A percentile compares a stretch with the other conserved stretches of the same genome.
Evolutionary conservation across 257 asterid species (phyloP).

Genomic region (Rehmannia glutinosa): DNA sequence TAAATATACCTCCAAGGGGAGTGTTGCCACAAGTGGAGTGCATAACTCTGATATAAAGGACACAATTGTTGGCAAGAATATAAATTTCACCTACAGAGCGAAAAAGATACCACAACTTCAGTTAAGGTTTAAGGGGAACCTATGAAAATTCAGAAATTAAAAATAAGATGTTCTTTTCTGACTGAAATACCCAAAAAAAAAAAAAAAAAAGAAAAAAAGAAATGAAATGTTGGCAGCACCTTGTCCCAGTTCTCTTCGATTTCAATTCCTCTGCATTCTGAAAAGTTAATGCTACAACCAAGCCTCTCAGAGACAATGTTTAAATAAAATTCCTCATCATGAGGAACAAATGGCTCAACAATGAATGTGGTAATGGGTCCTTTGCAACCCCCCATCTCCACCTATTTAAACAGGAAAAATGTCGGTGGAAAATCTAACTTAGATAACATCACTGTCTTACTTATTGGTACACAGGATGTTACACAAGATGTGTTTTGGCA

Average conservation of each 20-base stretch:
- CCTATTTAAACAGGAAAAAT: no score
- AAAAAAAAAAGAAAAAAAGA: no score
- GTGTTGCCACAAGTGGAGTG: slow-evolving; percentile 95
- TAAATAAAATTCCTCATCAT: slow-evolving; percentile 75
- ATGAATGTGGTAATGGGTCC: slow-evolving; percentile 93
- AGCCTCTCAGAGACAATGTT: slow-evolving; percentile 91
- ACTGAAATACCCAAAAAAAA: not conserved
- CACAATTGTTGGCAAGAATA: slow-evolving; percentile 57
- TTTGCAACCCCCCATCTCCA: slow-evolving; percentile 95
- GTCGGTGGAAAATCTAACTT: no score
- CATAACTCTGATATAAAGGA: slow-evolving; percentile 67
- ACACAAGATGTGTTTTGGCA: no score
- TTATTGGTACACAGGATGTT: no score
- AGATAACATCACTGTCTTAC: no score
- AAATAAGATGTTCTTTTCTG: not conserved
- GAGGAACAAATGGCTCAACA: slow-evolving; percentile 91
- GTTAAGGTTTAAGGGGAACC: no score
- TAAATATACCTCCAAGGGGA: slow-evolving; percentile 97
- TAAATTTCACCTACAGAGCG: slow-evolving; percentile 48
- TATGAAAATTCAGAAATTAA: not conserved
- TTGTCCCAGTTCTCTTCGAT: slow-evolving; percentile 98
- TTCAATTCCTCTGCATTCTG: slow-evolving; percentile 93
- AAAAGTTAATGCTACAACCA: slow-evolving; percentile 90
- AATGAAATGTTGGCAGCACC: slow-evolving; percentile 38
- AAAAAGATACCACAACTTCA: not conserved